Conservation (phyloP, 108 stramenopile genomes). For the Halocafeteria seosinensis region DNA sequence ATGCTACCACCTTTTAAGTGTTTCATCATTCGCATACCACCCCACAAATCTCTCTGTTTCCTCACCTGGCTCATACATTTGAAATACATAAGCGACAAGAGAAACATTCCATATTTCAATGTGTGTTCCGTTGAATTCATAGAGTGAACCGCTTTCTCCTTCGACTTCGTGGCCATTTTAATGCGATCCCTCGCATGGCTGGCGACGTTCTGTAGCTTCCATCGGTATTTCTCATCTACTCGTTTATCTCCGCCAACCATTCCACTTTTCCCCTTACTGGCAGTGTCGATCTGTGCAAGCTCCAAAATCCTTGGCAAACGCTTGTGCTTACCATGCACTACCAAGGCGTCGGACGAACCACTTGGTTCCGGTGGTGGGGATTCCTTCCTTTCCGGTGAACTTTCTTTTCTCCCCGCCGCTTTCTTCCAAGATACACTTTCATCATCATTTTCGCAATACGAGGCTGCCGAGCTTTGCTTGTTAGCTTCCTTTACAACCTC, state of each 20-base stretch:
- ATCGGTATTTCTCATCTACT: background rate
- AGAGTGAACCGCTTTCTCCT: conserved; percentile 5
- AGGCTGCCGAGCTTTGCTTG: too few relatives aligned
- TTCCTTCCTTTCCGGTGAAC: too few relatives aligned
- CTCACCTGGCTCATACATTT: conserved; percentile 24
- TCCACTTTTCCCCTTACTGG: background rate
- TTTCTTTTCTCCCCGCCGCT: too few relatives aligned
- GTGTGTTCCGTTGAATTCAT: conserved; percentile 17
- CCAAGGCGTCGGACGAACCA: too few relatives aligned
- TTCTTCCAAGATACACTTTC: too few relatives aligned
- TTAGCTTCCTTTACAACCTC: too few relatives aligned
- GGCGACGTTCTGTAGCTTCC: background rate
- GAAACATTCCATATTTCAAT: conserved; percentile 28
- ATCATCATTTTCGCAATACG: too few relatives aligned
- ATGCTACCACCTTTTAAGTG: background rate
- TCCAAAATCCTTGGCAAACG: too few relatives aligned
- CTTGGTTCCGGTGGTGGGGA: too few relatives aligned
- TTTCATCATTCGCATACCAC: background rate
- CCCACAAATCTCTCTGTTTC: conserved; percentile 10
- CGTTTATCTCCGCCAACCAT: background rate
- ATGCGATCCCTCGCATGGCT: background rate
- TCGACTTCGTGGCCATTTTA: conserved; percentile 7
- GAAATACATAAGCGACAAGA: conserved; percentile 29
- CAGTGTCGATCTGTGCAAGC: too few relatives aligned
- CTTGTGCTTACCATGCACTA: too few relatives aligned